Base-by-base conservation (phyloP, 139 green algal genomes). In the Tetraselmis striata region DNA sequence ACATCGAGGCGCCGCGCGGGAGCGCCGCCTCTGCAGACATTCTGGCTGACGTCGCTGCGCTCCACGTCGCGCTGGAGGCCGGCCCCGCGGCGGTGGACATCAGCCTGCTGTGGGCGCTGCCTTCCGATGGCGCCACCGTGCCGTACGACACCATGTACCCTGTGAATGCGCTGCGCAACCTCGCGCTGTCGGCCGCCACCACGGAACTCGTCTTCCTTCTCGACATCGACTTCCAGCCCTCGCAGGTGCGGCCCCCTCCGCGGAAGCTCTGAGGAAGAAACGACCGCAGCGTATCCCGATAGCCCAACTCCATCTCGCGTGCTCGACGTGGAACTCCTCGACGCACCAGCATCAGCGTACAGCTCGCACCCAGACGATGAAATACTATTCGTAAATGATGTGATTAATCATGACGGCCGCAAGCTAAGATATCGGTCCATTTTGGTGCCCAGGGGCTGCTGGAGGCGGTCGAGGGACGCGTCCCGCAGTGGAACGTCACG, bases 151-250 rank as follows among this genome's bases (percentile, higher is more conserved):
- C 79, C 0, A 76, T 89, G 2, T 89, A 89, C 80, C 85, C 85
- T 25, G 45, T 88, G 79, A 89, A 89, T 76, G 80, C 83, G 5
- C 32, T 88, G 75, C 83, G 85, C 79, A 90, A 90, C 80, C 80
- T 77, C 26, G 86, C 86, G 31, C 81, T 90, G n/a, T 31, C 76
- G 77, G 59, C 86, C 30, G 77, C 74, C 28, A 76, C 81, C 75
- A 87, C 83, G 0, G 83, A 86, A 79, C 78, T 86, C 78, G 80
- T 90, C 45, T 59, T 90, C 75, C 77, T 89, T 25, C 74, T 90
- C 28, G 86, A 90, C 59, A 85, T 78, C 76, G 86, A 90, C 79
- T 84, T 90, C 32, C 45, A 67, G 45, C 45, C 45, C 45, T 67
- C 45, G 18, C 5, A 67, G 45, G 45, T 67, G 45, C 45, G 45